A percentile compares a stretch with the other conserved stretches of the same genome.
Conservation (phyloP, 805 yeast genomes). For the Isabelozyma rhagii region DNA sequence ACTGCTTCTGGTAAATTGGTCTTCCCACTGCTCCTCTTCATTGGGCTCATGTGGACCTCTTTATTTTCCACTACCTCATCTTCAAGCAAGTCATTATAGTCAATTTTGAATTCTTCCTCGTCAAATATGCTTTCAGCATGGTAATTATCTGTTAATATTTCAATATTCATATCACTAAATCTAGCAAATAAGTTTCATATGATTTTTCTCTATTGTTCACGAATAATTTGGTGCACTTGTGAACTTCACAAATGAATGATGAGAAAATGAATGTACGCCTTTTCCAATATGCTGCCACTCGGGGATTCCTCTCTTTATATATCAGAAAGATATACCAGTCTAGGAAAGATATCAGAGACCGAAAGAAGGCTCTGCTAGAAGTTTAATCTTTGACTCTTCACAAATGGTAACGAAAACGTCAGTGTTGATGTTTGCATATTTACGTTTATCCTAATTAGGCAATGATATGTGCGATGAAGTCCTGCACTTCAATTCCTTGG, state of each 20-base stretch:
- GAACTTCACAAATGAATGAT: no score
- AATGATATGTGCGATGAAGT: background rate
- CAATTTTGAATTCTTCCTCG: conserved; percentile 16
- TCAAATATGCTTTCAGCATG: conserved; percentile 5
- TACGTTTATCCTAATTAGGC: conserved; percentile 7
- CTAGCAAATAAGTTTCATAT: conserved; percentile 1
- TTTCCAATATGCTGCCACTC: background rate
- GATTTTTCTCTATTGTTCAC: background rate
- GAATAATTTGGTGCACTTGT: background rate
- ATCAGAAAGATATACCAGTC: no score
- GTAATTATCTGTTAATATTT: background rate
- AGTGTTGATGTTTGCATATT: conserved; percentile 14
- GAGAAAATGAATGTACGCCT: no score
- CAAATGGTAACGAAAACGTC: background rate
- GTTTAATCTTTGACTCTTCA: background rate
- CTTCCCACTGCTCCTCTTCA: background rate
- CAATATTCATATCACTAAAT: background rate
- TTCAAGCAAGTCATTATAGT: conserved; percentile 13
- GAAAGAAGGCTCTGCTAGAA: background rate
- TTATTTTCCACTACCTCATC: background rate
- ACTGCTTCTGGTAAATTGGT: no score
- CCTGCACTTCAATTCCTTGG: background rate
- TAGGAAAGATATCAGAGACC: no score
- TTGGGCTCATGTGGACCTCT: background rate
- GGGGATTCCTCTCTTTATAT: background rate